Conservation (phyloP, 1,139 yeast species). For the Arxiozyma slooffiae region DNA sequence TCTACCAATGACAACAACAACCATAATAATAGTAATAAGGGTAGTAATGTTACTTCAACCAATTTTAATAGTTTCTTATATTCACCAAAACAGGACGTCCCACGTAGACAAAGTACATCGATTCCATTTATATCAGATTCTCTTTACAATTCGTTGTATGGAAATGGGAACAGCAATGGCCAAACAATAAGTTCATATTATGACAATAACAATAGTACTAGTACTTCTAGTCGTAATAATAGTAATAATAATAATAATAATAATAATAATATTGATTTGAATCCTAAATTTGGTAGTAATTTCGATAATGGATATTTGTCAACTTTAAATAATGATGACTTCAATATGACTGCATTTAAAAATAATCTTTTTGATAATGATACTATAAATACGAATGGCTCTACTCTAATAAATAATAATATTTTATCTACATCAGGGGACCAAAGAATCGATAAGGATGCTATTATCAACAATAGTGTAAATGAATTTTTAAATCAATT, state of each 20-base stretch:
- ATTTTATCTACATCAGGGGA: background rate
- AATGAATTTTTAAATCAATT: slow-evolving; percentile 1
- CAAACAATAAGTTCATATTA: too few relatives aligned
- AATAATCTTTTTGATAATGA: background rate
- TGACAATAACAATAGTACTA: too few relatives aligned
- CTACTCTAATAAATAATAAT: background rate
- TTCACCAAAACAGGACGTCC: slow-evolving; percentile 4
- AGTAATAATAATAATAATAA: too few relatives aligned
- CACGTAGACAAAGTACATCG: slow-evolving; percentile 13
- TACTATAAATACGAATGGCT: background rate
- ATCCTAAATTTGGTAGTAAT: too few relatives aligned
- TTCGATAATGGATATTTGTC: background rate
- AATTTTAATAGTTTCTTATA: slow-evolving; percentile 1
- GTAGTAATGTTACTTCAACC: background rate
- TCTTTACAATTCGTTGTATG: slow-evolving; percentile 17
- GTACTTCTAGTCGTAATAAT: too few relatives aligned
- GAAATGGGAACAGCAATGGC: too few relatives aligned
- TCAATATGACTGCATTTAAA: background rate
- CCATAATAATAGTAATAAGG: background rate
- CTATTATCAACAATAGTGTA: background rate
- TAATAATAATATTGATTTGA: too few relatives aligned
- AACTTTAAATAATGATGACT: slow-evolving; percentile 2
- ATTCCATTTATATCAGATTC: slow-evolving; percentile 20
- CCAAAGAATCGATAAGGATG: background rate
- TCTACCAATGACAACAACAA: too few relatives aligned